These are phyloP conservation scores for Erodium chrysanthum DNA, from an alignment of 441 rosid species.

Conservation along the genomic window DNA sequence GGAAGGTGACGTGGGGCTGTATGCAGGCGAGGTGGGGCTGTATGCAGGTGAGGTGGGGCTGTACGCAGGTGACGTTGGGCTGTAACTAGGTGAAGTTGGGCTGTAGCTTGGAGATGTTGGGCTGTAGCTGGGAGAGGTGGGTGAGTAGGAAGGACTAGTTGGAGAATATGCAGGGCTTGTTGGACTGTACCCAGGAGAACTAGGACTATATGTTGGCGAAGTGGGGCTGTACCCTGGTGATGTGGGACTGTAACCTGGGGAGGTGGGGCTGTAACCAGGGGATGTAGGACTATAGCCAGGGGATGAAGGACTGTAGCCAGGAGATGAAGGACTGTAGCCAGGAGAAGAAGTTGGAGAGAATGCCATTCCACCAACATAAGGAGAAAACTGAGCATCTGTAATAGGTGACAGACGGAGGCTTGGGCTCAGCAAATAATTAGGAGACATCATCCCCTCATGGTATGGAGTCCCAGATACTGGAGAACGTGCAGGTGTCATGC, in stretches of 20 bases:
- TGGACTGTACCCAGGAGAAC: slow-evolving; percentile 46
- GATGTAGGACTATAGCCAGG: slow-evolving; percentile 78
- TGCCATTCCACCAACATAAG: slow-evolving; percentile 77
- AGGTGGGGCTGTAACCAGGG: slow-evolving; percentile 33
- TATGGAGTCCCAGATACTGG: slow-evolving; percentile 82
- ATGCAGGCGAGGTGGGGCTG: slow-evolving; percentile 70
- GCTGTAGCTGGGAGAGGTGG: slow-evolving; percentile 54
- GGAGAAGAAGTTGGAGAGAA: slow-evolving; percentile 83
- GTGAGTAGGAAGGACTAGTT: slow-evolving; percentile 62
- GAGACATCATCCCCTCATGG: slow-evolving; percentile 94
- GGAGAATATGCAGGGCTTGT: slow-evolving; percentile 49
- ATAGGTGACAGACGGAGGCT: slow-evolving; percentile 69
- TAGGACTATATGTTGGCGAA: slow-evolving; percentile 26
- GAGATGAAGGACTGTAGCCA: slow-evolving; percentile 69
- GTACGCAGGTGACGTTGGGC: slow-evolving; percentile 33
- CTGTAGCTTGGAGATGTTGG: slow-evolving; percentile 40
- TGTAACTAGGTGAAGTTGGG: slow-evolving; percentile 57
- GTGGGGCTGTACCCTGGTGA: slow-evolving; percentile 57
- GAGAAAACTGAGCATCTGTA: slow-evolving; percentile 76
- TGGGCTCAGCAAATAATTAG: slow-evolving; percentile 71
- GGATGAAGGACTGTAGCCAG: slow-evolving; percentile 66
- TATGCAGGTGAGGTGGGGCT: slow-evolving; percentile 65
- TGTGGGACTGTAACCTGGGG: slow-evolving; percentile 45
- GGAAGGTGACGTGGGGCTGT: slow-evolving; percentile 26
- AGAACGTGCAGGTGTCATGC: slow-evolving; percentile 81